Base-by-base conservation (phyloP, 441 rosid species). In the Brassica balearica region DNA sequence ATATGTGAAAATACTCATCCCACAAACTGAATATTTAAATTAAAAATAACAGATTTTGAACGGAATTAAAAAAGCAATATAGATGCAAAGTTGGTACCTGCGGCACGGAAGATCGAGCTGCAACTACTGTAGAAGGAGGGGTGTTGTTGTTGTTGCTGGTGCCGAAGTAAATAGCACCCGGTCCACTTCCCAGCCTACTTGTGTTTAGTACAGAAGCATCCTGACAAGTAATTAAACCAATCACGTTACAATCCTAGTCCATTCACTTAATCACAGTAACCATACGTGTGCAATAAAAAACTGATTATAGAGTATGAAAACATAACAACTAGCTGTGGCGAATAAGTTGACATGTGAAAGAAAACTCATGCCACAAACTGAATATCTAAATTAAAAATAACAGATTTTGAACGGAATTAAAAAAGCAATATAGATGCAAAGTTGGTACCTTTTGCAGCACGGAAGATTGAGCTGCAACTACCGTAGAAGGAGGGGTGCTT, bases 71-170 rank as follows among this genome's bases (percentile, higher is more conserved):
- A 4, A 62, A 6, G 15, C n/a, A 55, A 43, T 32, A 32, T 32
- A 48, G 65, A 79, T 27, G 56, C 58, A 74, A 74, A 48, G 6
- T 48, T 12, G 14, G 55, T 48, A 48, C 55, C 55, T 48, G 55
- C 55, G 55, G 55, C 55, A 46, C 53, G 53, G 53, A 46, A 46
- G 53, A 3, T 12, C 11, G 53, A 46, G n/a, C 14, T 46, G 14
- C 53, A 11, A 1, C 14, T 46, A 1, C 14, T 46, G 14, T 46
- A 11, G 53, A 11, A 46, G 48, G 12, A 41, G 53, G 15, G 53
- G 53, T 46, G 53, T 65, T 86, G 48, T 84, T 46, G 53, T 65
- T 86, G 48, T 84, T 46, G 53, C 12, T 46, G 11, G 6, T 46
- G 5, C 53, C 15, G 15, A 46, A 11, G 53, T 46, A 11, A 46